Base-by-base conservation (phyloP, 495 filamentous ascomycete genomes). In the Penicillium riverlandense region DNA sequence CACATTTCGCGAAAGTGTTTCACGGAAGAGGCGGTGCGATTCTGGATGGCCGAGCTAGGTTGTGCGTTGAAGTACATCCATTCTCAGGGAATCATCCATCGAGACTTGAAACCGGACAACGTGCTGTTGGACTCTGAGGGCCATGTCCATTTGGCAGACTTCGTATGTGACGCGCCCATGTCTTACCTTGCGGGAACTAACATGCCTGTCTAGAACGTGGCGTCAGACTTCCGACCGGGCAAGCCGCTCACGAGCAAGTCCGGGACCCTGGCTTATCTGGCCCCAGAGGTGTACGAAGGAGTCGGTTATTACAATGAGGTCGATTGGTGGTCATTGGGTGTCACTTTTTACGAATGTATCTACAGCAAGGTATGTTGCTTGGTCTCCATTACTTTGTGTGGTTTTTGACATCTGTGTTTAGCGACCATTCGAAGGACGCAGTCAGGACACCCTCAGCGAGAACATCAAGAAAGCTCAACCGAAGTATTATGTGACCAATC, bases 1-100 rank as follows among this genome's bases (percentile, higher is more conserved):
- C 92, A 98, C 67, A 97, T 98, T 50, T 95, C 92, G 45, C 78
- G 92, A 56, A 96, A 96, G 66, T 92, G 89, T 9, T 97, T 98
- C 61, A 97, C 92, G 2, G 92, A 98, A 67, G 94, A 96, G 37
- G 89, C 92, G 3, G 86, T 98, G 34, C 80, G 86, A 29, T 98
- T 98, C 60, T 98, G 92, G 92, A 87, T 96, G 53, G 81, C 91
- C 4, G 86, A 98, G 63, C 71, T 98, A 35, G 90, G 86, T 14
- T 97, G 92, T 71, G 92, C 92, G 16, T 63, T 98, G 62, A 74
- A 80, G 57, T 96, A 98, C 60, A 85, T 96, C 45, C 92, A 98
- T 55, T 73, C 76, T 14, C 90, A 95, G 63, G 85, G 85, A 41
- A 96, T 98, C 60, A 88, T 98, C 54, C 91, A 98, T 66, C 78